Evolutionary conservation across 306 rosid genomes (phyloP), one percentile per base, ranked within the genome.

Genomic region (Cyamopsis tetragonoloba): DNA sequence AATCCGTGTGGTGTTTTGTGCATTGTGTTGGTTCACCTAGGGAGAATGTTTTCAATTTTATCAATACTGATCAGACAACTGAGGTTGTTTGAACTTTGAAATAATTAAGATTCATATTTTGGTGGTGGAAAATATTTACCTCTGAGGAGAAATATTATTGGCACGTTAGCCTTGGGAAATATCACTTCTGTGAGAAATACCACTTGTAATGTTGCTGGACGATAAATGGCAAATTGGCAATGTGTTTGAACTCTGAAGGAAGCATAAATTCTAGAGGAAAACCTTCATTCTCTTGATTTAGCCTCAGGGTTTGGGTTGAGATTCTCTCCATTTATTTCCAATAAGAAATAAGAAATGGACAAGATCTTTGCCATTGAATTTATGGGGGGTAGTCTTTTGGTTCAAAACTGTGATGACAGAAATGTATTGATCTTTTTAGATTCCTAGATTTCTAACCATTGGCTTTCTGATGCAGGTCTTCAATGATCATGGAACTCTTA

Each of bases 381-480:
- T n/a, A n/a, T n/a, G n/a, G n/a, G n/a, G n/a, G n/a, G 48, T 46
- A 51, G 15, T 54, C 72, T 58, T 63, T 31, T 69, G 38, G 15
- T 53, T 57, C 27, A 44, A 24, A 72, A 26, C 18, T n/a, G n/a
- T 4, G 43, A 6, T 49, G 49, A n/a, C 55, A 14, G 28, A 55
- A 46, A 12, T 54, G 44, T 37, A n/a, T 30, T 27, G 13, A n/a
- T 38, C 15, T n/a, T 44, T 51, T 15, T 46, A 1, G 14, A 69
- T 70, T n/a, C n/a, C n/a, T n/a, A n/a, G n/a, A n/a, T n/a, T n/a
- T n/a, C 4, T 32, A 1, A 32, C 37, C 57, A 18, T 20, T 48
- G 56, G 60, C n/a, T 66, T 71, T 75, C 48, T 81, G 59, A 41
- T 79, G 42, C 82, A 80, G 89, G 61, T 58, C 60, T 77, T 77